Evolutionary conservation across 768 basidiomycete species (phyloP).

Genomic region (Wakefieldia striispora): DNA sequence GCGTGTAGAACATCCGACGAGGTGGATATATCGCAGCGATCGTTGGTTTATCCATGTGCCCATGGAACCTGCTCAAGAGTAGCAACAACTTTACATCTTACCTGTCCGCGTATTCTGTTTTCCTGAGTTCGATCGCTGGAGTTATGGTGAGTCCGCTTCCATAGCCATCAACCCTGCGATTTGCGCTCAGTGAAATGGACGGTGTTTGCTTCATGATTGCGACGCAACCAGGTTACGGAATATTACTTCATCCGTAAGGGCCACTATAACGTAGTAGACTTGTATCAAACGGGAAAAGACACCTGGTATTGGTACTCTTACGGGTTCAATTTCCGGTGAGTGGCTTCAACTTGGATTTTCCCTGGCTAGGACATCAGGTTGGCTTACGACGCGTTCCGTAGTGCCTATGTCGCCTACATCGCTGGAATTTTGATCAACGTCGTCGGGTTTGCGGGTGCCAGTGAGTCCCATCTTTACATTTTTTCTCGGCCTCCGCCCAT

Average conservation of each 20-base stretch:
- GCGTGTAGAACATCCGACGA: slow-evolving; percentile 68
- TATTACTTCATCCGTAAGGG: slow-evolving; percentile 75
- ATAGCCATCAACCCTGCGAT: not conserved
- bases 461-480: slow-evolving; percentile 34
- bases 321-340: slow-evolving; percentile 69
- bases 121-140: slow-evolving; percentile 76
- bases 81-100: slow-evolving; percentile 80
- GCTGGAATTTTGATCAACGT: slow-evolving; percentile 80
- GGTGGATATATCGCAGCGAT: slow-evolving; percentile 83
- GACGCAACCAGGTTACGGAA: slow-evolving; percentile 56
- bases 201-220: not conserved
- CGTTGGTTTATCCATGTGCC: slow-evolving; percentile 72
- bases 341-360: not conserved
- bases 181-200: not conserved
- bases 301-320: slow-evolving; percentile 77
- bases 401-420: slow-evolving; percentile 66
- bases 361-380: slow-evolving; percentile 4
- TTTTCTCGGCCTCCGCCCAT: not conserved
- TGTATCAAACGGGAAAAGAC: slow-evolving; percentile 55
- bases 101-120: slow-evolving; percentile 79
- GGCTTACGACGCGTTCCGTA: slow-evolving; percentile 18
- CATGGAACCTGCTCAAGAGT: slow-evolving; percentile 72
- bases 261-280: slow-evolving; percentile 66
- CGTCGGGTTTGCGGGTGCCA: slow-evolving; percentile 77
- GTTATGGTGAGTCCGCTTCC: slow-evolving; percentile 55